These are phyloP conservation scores for Entomortierella beljakovae DNA, from an alignment of 192 early-diverging fungal genomes.

Conservation along the genomic window DNA sequence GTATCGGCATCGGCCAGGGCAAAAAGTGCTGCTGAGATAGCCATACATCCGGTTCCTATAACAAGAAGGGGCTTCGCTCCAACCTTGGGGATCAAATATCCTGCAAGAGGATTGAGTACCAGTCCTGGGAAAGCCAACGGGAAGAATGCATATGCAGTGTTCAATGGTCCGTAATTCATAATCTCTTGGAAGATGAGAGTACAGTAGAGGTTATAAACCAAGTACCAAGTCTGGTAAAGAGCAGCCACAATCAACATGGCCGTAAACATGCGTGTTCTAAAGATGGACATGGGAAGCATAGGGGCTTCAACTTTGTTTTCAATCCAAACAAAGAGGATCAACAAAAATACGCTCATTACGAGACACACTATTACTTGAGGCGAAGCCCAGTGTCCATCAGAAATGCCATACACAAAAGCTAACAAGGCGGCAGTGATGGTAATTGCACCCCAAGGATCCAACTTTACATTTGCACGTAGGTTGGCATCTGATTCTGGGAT, in stretches of 20 bases:
- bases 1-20: constrained; percentile 28
- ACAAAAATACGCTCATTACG: constrained; percentile 47
- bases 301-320: constrained; percentile 53
- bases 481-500: constrained; percentile 43
- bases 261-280: constrained; percentile 60
- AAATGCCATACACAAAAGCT: constrained; percentile 49
- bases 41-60: constrained; percentile 35
- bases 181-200: constrained; percentile 66
- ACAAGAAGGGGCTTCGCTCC: constrained; percentile 44
- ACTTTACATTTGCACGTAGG: constrained; percentile 35
- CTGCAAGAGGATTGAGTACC: constrained; percentile 42
- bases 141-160: constrained; percentile 60
- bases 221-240: constrained; percentile 54
- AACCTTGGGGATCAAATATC: constrained; percentile 55
- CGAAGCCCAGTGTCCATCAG: constrained; percentile 53
- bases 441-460: constrained; percentile 47
- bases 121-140: constrained; percentile 57
- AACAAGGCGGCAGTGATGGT: constrained; percentile 47
- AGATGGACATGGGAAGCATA: constrained; percentile 56
- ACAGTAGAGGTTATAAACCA: constrained; percentile 57
- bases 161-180: constrained; percentile 54
- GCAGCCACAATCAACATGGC: constrained; percentile 60
- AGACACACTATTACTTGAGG: constrained; percentile 51
- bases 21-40: constrained; percentile 43
- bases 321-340: constrained; percentile 53